These are phyloP conservation scores for Xylaria telfairii DNA, from an alignment of 495 filamentous ascomycete species.

Conservation along the genomic window DNA sequence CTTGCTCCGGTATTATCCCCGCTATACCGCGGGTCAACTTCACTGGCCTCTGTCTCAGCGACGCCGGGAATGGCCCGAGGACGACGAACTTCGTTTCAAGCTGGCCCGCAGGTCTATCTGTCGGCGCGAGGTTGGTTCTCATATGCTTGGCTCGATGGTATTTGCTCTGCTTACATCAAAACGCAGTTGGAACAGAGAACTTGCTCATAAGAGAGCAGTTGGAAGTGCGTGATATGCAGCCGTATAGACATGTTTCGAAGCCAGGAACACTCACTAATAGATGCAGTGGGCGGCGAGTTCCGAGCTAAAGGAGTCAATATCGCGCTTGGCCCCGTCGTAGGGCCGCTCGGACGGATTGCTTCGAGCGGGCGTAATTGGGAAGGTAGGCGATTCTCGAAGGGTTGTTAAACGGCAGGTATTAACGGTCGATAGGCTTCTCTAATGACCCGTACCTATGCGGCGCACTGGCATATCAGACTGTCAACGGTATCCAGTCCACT, in stretches of 20 bases:
- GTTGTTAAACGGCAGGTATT: neutral
- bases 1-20: slow-evolving; percentile 60
- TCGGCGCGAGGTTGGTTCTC: slow-evolving; percentile 58
- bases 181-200: slow-evolving; percentile 63
- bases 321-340: slow-evolving; percentile 69
- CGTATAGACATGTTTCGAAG: neutral
- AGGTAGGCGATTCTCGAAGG: slow-evolving; percentile 29
- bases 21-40: slow-evolving; percentile 63
- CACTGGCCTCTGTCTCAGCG: slow-evolving; percentile 66
- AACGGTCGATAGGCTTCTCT: slow-evolving; percentile 46
- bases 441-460: slow-evolving; percentile 59
- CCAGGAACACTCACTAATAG: neutral
- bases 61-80: slow-evolving; percentile 68
- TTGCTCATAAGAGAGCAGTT: slow-evolving; percentile 54
- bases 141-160: no score
- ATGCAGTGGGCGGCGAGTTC: slow-evolving; percentile 57
- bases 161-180: slow-evolving; percentile 12
- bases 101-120: slow-evolving; percentile 62
- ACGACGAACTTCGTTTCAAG: slow-evolving; percentile 65
- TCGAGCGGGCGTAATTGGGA: slow-evolving; percentile 66
- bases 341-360: slow-evolving; percentile 59
- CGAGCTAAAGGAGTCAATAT: slow-evolving; percentile 70
- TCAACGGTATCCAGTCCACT: slow-evolving; percentile 55
- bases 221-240: slow-evolving; percentile 45
- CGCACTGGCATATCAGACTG: slow-evolving; percentile 50